These are phyloP conservation scores for Delonix regia DNA, from an alignment of 306 rosid species.

Conservation along the genomic window DNA sequence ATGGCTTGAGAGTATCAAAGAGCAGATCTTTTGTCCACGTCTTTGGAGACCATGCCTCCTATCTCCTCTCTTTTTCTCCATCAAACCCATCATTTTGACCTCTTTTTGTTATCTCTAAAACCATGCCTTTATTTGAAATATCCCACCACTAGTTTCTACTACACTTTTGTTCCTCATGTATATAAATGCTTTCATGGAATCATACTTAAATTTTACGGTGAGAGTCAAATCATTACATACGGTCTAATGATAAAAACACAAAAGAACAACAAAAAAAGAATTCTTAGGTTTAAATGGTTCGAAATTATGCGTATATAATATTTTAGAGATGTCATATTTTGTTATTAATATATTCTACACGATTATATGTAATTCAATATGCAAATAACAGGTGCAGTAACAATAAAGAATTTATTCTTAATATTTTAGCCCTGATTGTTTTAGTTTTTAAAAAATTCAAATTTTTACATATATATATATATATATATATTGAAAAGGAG, in stretches of 20 bases:
- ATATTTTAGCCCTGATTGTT: neutral
- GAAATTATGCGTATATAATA: neutral
- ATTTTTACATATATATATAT: neutral
- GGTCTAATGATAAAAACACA: no score
- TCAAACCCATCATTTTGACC: conserved; percentile 66
- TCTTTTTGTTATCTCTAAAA: conserved; percentile 55
- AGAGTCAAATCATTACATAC: no score
- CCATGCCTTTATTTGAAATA: conserved; percentile 29
- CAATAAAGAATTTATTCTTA: no score
- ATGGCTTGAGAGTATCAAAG: conserved; percentile 67
- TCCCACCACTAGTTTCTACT: neutral
- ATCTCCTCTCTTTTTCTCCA: conserved; percentile 50
- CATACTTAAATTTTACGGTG: no score
- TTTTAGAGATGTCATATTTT: no score
- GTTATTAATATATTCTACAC: no score
- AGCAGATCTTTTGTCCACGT: conserved; percentile 81
- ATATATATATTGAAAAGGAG: neutral
- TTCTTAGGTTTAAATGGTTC: no score
- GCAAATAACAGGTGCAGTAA: no score
- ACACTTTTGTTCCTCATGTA: neutral
- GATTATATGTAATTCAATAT: no score
- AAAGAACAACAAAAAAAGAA: no score
- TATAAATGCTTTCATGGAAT: no score
- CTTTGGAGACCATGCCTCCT: conserved; percentile 82
- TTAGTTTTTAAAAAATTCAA: neutral